Evolutionary conservation across 2,329 filamentous ascomycete species (phyloP).

Genomic region (Penicillium sp.): DNA sequence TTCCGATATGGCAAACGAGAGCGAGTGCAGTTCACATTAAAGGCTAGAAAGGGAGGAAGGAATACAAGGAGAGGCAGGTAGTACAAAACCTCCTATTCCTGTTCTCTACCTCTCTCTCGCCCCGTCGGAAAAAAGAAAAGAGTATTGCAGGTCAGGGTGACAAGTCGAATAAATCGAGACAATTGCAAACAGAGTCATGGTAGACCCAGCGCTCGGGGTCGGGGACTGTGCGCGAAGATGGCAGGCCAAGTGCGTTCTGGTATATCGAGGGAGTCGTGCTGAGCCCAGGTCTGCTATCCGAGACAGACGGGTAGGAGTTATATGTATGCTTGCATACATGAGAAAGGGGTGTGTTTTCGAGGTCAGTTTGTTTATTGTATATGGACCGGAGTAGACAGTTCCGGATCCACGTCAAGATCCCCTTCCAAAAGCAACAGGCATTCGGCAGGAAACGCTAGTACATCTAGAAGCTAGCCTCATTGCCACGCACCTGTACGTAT

Average conservation of each 20-base stretch:
- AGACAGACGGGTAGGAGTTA: constrained; percentile 21
- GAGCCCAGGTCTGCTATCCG: constrained; percentile 23
- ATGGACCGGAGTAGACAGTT: not conserved
- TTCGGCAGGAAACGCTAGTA: not conserved
- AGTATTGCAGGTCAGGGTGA: not conserved
- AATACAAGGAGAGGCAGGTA: not conserved
- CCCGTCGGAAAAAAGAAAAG: not conserved
- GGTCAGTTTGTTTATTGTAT: not conserved
- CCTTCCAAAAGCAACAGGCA: no score
- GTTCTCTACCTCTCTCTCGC: not conserved
- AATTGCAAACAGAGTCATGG: constrained; percentile 11
- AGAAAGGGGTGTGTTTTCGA: constrained; percentile 4
- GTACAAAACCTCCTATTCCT: not conserved
- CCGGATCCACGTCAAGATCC: not conserved
- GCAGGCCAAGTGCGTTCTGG: not conserved
- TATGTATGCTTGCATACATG: constrained; percentile 15
- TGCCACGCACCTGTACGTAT: not conserved
- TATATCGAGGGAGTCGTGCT: constrained; percentile 14
- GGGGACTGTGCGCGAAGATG: constrained; percentile 17
- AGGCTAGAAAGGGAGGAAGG: not conserved
- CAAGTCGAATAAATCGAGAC: constrained; percentile 1
- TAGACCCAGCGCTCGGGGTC: constrained; percentile 3
- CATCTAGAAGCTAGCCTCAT: not conserved
- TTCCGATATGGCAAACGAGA: constrained; percentile 9
- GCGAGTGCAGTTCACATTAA: not conserved